A percentile compares a stretch with the other conserved stretches of the same genome.
Conservation (phyloP, 2,329 filamentous ascomycete species). For the Penicillium rolfsii region DNA sequence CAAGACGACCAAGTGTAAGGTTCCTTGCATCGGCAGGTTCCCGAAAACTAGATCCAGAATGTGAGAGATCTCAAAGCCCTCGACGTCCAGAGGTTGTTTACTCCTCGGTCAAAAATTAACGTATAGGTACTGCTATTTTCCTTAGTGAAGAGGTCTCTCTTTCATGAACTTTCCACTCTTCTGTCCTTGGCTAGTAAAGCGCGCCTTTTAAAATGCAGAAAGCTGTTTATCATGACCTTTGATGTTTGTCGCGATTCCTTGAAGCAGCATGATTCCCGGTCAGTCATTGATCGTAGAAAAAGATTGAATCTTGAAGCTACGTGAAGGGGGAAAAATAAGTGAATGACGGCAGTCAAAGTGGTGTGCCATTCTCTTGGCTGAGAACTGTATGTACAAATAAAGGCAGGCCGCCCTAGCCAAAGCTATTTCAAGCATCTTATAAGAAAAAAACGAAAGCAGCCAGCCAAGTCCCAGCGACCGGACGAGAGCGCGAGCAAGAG, state of each 20-base stretch:
- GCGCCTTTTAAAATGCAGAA: neutral
- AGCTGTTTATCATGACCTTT: neutral
- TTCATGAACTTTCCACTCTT: neutral
- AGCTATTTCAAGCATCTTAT: conserved; percentile 16
- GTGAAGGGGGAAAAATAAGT: neutral
- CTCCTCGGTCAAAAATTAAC: neutral
- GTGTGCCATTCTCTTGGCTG: conserved; percentile 4
- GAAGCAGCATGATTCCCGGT: neutral
- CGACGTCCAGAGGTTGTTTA: neutral
- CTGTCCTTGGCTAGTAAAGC: neutral
- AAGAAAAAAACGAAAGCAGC: conserved; percentile 1
- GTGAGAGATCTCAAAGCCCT: neutral
- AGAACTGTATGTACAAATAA: conserved; percentile 29
- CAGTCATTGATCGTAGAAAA: neutral
- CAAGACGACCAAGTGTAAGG: neutral
- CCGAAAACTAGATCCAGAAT: neutral
- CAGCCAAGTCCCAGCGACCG: conserved; percentile 12
- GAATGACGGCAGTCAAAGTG: neutral
- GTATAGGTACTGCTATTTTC: neutral
- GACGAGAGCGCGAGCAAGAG: conserved; percentile 9
- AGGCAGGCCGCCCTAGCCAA: conserved; percentile 30
- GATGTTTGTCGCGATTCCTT: neutral
- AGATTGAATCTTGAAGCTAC: neutral
- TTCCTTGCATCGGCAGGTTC: neutral
- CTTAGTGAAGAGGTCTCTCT: neutral